Evolutionary conservation across 163 green algal species (phyloP).

Genomic region (Scenedesmus sp.): DNA sequence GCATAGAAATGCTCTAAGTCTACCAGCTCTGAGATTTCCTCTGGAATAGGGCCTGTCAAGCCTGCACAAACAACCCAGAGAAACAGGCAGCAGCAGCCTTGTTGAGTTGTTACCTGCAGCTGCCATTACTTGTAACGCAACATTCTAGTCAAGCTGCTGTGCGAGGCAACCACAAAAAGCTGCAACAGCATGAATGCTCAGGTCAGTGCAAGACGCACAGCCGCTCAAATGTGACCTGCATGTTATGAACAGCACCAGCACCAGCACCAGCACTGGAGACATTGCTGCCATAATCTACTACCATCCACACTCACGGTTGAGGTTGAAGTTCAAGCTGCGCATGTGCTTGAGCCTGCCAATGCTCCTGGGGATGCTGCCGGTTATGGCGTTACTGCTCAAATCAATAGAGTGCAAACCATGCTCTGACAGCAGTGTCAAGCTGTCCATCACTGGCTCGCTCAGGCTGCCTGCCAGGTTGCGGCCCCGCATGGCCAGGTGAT

Average conservation of each 20-base stretch:
- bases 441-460: background rate
- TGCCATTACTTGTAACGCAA: background rate
- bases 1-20: constrained; percentile 8
- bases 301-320: constrained; percentile 5
- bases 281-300: background rate
- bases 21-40: background rate
- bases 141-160: background rate
- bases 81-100: background rate
- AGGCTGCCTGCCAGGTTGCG: background rate
- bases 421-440: background rate
- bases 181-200: too few relatives aligned
- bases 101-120: background rate
- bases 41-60: background rate
- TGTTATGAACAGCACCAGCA: background rate
- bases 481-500: background rate
- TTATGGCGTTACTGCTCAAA: constrained; percentile 1
- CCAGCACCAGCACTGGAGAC: too few relatives aligned
- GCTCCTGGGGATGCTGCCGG: background rate
- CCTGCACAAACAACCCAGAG: background rate
- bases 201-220: too few relatives aligned
- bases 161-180: background rate
- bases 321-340: constrained; percentile 27
- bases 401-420: constrained; percentile 16
- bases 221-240: background rate
- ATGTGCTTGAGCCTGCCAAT: background rate